These are phyloP conservation scores for Sphenostylis stenocarpa DNA, from an alignment of 306 rosid genomes.

Conservation along the genomic window DNA sequence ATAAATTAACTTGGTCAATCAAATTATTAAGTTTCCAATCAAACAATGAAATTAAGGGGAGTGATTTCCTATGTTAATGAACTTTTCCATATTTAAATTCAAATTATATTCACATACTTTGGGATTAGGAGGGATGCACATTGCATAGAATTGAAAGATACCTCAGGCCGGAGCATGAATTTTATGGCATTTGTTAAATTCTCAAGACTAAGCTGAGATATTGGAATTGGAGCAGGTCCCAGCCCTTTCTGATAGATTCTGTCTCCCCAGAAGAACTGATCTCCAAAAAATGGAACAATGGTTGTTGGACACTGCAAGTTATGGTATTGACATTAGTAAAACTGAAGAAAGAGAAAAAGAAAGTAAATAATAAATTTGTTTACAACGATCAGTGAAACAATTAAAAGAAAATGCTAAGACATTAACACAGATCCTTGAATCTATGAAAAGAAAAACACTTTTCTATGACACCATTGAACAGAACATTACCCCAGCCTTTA, in stretches of 20 bases:
- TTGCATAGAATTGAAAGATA: conserved; percentile 22
- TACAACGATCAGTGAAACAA: neutral
- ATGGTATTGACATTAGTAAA: conserved; percentile 26
- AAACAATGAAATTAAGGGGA: conserved; percentile 14
- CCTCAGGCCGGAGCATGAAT: conserved; percentile 91
- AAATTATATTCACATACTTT: neutral
- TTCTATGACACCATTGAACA: neutral
- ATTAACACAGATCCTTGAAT: neutral
- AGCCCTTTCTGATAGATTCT: conserved; percentile 64
- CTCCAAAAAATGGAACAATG: conserved; percentile 90
- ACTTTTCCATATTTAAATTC: neutral
- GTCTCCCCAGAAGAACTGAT: conserved; percentile 94
- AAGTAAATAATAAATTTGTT: neutral
- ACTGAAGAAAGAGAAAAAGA: neutral
- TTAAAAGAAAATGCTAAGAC: conserved; percentile 1
- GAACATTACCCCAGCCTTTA: conserved; percentile 78
- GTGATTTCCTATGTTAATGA: neutral
- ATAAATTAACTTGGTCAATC: neutral
- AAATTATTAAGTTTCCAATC: conserved; percentile 27
- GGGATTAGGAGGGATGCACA: neutral
- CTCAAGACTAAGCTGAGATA: conserved; percentile 57
- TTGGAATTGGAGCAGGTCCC: conserved; percentile 82
- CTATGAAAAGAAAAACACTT: neutral
- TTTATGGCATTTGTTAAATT: conserved; percentile 63
- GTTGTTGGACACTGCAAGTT: conserved; percentile 78